These are phyloP conservation scores for Glaciozyma antarctica DNA, from an alignment of 768 basidiomycete genomes.

Conservation along the genomic window DNA sequence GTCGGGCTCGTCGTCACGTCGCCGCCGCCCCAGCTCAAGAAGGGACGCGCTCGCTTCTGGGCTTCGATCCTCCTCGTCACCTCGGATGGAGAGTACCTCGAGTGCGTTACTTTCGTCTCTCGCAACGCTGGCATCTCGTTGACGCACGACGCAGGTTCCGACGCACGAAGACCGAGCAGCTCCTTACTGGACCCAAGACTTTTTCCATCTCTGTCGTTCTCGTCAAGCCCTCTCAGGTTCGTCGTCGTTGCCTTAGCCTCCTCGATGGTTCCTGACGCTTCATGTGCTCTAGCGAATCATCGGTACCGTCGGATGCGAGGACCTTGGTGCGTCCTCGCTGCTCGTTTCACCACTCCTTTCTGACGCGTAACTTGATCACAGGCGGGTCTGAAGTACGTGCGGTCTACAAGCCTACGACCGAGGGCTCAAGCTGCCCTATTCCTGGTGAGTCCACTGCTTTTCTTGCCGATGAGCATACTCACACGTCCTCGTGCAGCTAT, in stretches of 20 bases:
- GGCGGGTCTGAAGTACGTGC: slow-evolving; percentile 22
- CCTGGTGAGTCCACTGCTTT: slow-evolving; percentile 4
- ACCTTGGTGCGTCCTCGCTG: slow-evolving; percentile 18
- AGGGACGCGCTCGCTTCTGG: slow-evolving; percentile 8
- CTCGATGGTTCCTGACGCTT: neutral
- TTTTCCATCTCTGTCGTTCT: slow-evolving; percentile 20
- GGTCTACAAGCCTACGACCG: slow-evolving; percentile 6
- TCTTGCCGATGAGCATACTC: no score
- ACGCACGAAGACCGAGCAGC: slow-evolving; percentile 14
- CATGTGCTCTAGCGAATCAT: slow-evolving; percentile 7
- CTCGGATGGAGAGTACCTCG: slow-evolving; percentile 26
- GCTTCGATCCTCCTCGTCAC: slow-evolving; percentile 18
- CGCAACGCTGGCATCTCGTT: no score
- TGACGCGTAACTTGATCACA: neutral
- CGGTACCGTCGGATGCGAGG: slow-evolving; percentile 26
- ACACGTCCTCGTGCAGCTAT: neutral
- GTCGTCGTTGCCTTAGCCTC: neutral
- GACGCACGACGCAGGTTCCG: slow-evolving; percentile 12
- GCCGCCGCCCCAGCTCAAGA: slow-evolving; percentile 9
- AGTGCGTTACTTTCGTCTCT: slow-evolving; percentile 3
- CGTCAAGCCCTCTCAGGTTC: slow-evolving; percentile 30
- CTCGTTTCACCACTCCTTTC: neutral
- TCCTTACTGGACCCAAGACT: slow-evolving; percentile 13
- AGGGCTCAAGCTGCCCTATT: slow-evolving; percentile 11
- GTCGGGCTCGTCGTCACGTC: slow-evolving; percentile 15